Percentiles rank a stretch among this genome's conserved stretches.
phyloP scores from a whole-genome alignment of 2,329 filamentous ascomycete genomes.

The Diaporthe amygdali region DNA sequence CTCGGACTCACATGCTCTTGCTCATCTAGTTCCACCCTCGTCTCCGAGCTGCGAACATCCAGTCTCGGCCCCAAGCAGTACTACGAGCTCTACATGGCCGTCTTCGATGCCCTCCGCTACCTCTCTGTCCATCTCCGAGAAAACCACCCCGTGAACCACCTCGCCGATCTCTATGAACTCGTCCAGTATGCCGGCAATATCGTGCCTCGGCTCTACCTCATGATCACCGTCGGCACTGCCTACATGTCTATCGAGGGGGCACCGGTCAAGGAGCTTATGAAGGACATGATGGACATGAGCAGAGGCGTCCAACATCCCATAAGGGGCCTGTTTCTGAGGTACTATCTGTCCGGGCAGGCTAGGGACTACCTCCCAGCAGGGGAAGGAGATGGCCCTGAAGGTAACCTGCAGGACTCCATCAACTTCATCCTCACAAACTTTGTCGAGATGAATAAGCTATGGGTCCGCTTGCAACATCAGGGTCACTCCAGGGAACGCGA shows the following conservation, averaged over 20 bases:
- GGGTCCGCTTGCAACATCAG: conserved; percentile 96
- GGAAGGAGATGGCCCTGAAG: conserved; percentile 87
- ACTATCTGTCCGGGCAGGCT: conserved; percentile 95
- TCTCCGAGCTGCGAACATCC: conserved; percentile 97
- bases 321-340: conserved; percentile 90
- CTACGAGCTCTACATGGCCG: conserved; percentile 99
- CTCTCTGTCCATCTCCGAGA: conserved; percentile 96
- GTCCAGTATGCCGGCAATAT: conserved; percentile 99
- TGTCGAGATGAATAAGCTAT: conserved; percentile 99
- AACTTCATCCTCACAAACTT: conserved; percentile 99
- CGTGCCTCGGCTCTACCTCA: conserved; percentile 92
- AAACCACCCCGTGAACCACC: conserved; percentile 96
- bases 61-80: conserved; percentile 99
- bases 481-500: conserved; percentile 95
- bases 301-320: conserved; percentile 96
- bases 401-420: conserved; percentile 95
- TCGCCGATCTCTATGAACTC: conserved; percentile 96
- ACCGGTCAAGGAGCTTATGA: conserved; percentile 99
- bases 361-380: conserved; percentile 85
- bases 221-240: conserved; percentile 98
- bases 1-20: background rate
- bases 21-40: conserved; percentile 80
- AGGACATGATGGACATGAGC: conserved; percentile 99
- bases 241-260: conserved; percentile 99
- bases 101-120: conserved; percentile 96